These are phyloP conservation scores for Trichoderma gamsii DNA, from an alignment of 495 filamentous ascomycete species.

Conservation along the genomic window DNA sequence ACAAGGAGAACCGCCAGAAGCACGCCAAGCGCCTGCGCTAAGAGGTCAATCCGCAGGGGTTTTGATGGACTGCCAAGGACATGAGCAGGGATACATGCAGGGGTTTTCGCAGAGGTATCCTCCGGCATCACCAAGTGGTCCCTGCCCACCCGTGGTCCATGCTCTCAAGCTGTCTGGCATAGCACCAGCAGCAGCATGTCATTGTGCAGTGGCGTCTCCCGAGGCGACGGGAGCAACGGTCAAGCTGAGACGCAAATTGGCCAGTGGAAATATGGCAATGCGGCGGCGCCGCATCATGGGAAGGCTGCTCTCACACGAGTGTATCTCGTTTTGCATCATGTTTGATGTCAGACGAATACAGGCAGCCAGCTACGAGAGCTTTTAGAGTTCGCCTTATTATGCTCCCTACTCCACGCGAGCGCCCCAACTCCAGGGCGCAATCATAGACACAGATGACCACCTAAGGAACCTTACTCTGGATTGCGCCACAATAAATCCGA, in stretches of 20 bases:
- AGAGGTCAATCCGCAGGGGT: not conserved
- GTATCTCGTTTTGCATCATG: not conserved
- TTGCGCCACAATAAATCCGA: not conserved
- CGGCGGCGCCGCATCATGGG: not conserved
- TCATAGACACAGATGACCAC: not conserved
- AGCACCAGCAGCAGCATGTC: not conserved
- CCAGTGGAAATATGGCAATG: not conserved
- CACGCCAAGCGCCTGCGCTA: conserved; percentile 8
- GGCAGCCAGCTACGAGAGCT: not conserved
- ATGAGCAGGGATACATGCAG: conserved; percentile 4
- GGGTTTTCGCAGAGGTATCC: conserved; percentile 3
- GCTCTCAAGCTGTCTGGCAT: not conserved
- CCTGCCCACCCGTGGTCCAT: not conserved
- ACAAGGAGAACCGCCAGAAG: not conserved
- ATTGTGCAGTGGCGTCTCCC: conserved; percentile 2
- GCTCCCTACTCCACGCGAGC: not conserved
- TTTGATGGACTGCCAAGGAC: not conserved
- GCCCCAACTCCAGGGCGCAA: not conserved
- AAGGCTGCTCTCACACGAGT: not conserved
- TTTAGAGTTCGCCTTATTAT: not conserved
- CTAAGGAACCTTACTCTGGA: not conserved
- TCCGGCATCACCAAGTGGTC: not conserved
- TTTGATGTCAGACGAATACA: not conserved
- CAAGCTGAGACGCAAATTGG: not conserved
- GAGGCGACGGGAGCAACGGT: conserved; percentile 1